A percentile compares a stretch with the other conserved stretches of the same genome.
phyloP scores from a whole-genome alignment of 495 filamentous ascomycete genomes.

The Astrothelium subdiscretum region DNA sequence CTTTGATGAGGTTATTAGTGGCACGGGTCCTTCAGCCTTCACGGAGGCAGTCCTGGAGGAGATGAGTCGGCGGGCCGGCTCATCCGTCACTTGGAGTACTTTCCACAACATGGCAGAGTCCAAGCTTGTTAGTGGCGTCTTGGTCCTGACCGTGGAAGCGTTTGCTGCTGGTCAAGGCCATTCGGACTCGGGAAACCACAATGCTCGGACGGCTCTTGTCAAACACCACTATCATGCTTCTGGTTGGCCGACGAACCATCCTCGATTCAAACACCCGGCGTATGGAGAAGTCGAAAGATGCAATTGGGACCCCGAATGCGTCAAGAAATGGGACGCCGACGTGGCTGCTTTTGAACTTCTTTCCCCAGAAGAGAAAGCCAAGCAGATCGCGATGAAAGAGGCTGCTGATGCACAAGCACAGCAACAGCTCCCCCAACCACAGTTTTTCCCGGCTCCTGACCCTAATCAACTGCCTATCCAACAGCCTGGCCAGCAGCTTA shows the following conservation, averaged over 20 bases:
- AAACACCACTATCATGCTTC: slow-evolving; percentile 56
- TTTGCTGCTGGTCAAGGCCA: slow-evolving; percentile 55
- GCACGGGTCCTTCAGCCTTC: slow-evolving; percentile 57
- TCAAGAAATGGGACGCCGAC: slow-evolving; percentile 44
- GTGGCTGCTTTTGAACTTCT: slow-evolving; percentile 37
- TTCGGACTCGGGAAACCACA: slow-evolving; percentile 52
- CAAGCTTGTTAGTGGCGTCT: slow-evolving; percentile 41
- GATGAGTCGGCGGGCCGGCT: slow-evolving; percentile 33
- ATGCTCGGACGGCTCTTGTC: slow-evolving; percentile 43
- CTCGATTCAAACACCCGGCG: slow-evolving; percentile 46
- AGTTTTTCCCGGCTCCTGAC: neutral
- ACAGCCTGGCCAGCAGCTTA: neutral
- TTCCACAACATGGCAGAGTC: slow-evolving; percentile 50
- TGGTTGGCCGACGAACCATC: slow-evolving; percentile 46
- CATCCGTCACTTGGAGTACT: slow-evolving; percentile 37
- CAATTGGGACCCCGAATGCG: slow-evolving; percentile 51
- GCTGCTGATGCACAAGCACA: slow-evolving; percentile 14
- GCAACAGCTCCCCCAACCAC: neutral
- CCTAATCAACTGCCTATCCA: neutral
- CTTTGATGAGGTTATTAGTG: slow-evolving; percentile 56
- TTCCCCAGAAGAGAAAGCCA: slow-evolving; percentile 35
- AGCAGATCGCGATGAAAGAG: slow-evolving; percentile 34
- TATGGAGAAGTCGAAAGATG: slow-evolving; percentile 53
- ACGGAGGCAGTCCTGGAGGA: slow-evolving; percentile 48
- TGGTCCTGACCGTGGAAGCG: slow-evolving; percentile 51